phyloP scores from a whole-genome alignment of 108 stramenopile genomes.

The Pseudonitzschia multiseries region DNA sequence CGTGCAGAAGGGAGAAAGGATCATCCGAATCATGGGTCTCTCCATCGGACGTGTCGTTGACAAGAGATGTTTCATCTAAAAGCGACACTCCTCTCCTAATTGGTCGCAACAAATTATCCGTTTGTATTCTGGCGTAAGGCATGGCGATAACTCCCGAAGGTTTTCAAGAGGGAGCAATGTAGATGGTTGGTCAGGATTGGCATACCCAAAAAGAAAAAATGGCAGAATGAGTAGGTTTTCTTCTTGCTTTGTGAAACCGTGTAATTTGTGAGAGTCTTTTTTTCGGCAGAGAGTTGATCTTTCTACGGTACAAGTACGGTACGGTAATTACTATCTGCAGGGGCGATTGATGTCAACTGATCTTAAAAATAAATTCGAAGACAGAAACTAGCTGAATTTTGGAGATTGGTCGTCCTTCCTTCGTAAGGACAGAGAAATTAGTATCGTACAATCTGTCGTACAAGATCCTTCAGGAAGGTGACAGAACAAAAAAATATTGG shows the following conservation, averaged over 20 bases:
- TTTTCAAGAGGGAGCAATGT: no score
- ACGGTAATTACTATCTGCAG: background rate
- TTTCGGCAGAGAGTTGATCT: no score
- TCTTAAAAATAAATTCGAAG: background rate
- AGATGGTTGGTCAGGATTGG: no score
- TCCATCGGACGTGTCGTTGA: constrained; percentile 3
- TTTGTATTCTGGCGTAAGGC: no score
- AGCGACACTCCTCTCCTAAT: constrained; percentile 4
- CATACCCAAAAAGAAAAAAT: no score
- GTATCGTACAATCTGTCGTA: background rate
- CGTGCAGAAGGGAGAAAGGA: constrained; percentile 5
- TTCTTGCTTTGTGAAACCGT: background rate
- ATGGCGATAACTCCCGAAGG: no score
- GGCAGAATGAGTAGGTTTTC: no score
- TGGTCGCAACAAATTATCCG: background rate
- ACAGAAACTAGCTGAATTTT: background rate
- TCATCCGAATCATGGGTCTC: constrained; percentile 1
- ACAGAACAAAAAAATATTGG: no score
- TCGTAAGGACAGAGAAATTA: background rate
- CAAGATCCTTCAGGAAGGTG: no score
- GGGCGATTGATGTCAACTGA: background rate
- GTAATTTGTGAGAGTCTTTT: background rate
- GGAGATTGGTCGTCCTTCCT: background rate
- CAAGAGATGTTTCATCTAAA: background rate
- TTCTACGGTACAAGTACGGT: no score